These are phyloP conservation scores for Oryza glumipatula DNA, from an alignment of 176 grass and related monocot species.

Conservation along the genomic window DNA sequence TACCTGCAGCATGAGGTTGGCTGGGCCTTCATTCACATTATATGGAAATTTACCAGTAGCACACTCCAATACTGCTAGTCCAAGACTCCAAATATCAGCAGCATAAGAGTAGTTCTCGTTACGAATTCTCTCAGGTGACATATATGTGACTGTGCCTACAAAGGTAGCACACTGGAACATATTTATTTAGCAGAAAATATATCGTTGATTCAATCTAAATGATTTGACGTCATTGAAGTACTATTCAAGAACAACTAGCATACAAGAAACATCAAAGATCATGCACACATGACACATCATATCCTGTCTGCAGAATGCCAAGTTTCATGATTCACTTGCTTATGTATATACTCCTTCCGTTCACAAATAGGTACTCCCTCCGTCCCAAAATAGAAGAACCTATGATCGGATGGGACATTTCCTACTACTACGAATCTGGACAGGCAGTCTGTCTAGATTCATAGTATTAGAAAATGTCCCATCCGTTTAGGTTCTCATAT, in stretches of 20 bases:
- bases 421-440: too few species aligned
- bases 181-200: constrained; percentile 58
- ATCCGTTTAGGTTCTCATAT: too few species aligned
- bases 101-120: constrained; percentile 89
- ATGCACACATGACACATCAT: neutral
- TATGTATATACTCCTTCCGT: neutral
- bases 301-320: neutral
- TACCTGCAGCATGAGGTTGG: constrained; percentile 97
- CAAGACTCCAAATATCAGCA: constrained; percentile 99
- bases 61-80: constrained; percentile 90
- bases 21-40: constrained; percentile 81
- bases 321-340: neutral
- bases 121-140: constrained; percentile 98
- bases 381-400: too few species aligned
- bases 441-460: too few species aligned
- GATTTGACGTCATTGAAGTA: constrained; percentile 19
- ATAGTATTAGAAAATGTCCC: too few species aligned
- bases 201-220: constrained; percentile 32
- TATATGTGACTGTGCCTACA: constrained; percentile 95
- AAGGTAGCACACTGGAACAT: constrained; percentile 97
- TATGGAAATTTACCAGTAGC: constrained; percentile 97
- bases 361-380: too few species aligned
- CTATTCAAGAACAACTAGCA: constrained; percentile 18
- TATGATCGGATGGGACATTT: too few species aligned
- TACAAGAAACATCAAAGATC: neutral